Evolutionary conservation across 108 stramenopile genomes (phyloP).

Genomic region (Nannochloropsis salina): DNA sequence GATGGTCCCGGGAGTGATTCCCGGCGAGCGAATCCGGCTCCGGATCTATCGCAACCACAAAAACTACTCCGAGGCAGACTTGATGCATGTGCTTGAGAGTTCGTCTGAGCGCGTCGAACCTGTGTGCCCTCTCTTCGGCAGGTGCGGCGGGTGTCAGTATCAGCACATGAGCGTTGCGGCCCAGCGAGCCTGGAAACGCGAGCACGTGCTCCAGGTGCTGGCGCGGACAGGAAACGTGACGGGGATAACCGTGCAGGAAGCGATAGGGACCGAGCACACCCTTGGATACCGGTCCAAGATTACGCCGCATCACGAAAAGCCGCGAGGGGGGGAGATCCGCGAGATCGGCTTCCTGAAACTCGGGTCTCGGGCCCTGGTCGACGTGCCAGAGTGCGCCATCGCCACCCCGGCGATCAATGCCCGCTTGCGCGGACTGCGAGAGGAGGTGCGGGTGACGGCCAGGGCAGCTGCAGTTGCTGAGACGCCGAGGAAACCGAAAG

Average conservation of each 20-base stretch:
- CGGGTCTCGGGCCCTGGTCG: constrained; percentile 66
- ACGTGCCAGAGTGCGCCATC: constrained; percentile 84
- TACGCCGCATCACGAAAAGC: constrained; percentile 90
- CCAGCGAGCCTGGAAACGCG: constrained; percentile 84
- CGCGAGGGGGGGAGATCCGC: constrained; percentile 45
- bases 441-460: constrained; percentile 48
- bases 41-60: constrained; percentile 76
- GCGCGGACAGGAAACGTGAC: constrained; percentile 62
- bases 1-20: constrained; percentile 79
- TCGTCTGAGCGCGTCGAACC: constrained; percentile 71
- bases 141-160: constrained; percentile 94
- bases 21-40: constrained; percentile 70
- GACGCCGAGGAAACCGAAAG: constrained; percentile 55
- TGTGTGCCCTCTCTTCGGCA: constrained; percentile 64
- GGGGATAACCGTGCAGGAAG: constrained; percentile 48
- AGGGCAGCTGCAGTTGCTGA: constrained; percentile 50
- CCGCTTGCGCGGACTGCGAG: constrained; percentile 57
- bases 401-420: constrained; percentile 84
- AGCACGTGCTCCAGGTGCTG: constrained; percentile 69
- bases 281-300: constrained; percentile 85
- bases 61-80: constrained; percentile 78
- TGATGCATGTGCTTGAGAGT: constrained; percentile 67
- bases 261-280: constrained; percentile 76
- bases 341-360: constrained; percentile 45
- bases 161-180: constrained; percentile 79